phyloP scores from a whole-genome alignment of 495 filamentous ascomycete species.

The Lepidopterella palustris region DNA sequence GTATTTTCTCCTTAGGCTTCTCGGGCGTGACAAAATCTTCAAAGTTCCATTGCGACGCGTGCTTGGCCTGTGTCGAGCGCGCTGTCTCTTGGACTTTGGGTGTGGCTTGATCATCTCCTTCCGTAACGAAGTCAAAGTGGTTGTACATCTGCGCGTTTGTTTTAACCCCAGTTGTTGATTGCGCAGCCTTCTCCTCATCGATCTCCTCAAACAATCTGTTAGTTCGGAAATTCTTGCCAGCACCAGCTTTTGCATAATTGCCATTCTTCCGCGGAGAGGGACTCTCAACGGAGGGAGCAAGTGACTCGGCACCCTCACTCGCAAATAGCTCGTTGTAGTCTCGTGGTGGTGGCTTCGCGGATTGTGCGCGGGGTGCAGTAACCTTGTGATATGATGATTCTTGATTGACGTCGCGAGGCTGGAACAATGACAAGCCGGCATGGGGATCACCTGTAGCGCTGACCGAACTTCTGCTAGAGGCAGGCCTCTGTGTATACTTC shows the following conservation, averaged over 20 bases:
- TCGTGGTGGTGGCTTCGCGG: slow-evolving; percentile 56
- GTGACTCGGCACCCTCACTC: slow-evolving; percentile 33
- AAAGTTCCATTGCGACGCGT: slow-evolving; percentile 72
- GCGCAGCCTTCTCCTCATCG: slow-evolving; percentile 42
- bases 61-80: slow-evolving; percentile 51
- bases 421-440: slow-evolving; percentile 68
- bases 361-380: slow-evolving; percentile 48
- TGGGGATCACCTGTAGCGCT: slow-evolving; percentile 59
- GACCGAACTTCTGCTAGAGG: slow-evolving; percentile 44
- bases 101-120: slow-evolving; percentile 37
- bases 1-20: slow-evolving; percentile 50
- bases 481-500: slow-evolving; percentile 34
- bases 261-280: slow-evolving; percentile 46
- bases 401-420: slow-evolving; percentile 50
- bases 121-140: slow-evolving; percentile 81
- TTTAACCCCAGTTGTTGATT: slow-evolving; percentile 47
- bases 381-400: slow-evolving; percentile 40
- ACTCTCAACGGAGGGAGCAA: slow-evolving; percentile 22
- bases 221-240: slow-evolving; percentile 61
- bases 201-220: slow-evolving; percentile 62
- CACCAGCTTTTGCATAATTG: slow-evolving; percentile 57
- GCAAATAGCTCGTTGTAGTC: slow-evolving; percentile 60
- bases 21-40: slow-evolving; percentile 77
- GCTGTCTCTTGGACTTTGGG: slow-evolving; percentile 35
- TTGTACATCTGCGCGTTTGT: slow-evolving; percentile 67